These are phyloP conservation scores for Arthrobotrys entomopaga DNA, from an alignment of 2,329 filamentous ascomycete species.

Conservation along the genomic window DNA sequence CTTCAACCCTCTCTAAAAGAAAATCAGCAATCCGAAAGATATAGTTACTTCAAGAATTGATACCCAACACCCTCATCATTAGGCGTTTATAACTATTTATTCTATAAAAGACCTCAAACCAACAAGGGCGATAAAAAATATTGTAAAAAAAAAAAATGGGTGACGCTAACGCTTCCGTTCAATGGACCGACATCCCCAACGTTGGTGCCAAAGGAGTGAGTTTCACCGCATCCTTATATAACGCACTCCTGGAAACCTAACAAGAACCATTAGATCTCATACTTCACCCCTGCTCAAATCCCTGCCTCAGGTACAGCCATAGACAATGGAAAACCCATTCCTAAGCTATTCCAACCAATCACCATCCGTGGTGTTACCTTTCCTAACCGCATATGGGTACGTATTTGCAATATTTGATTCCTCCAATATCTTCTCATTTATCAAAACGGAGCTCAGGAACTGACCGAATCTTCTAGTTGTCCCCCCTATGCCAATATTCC, in stretches of 20 bases:
- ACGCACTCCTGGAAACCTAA: slow-evolving; percentile 11
- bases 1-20: too few relatives aligned
- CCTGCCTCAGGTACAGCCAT: slow-evolving; percentile 65
- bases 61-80: too few relatives aligned
- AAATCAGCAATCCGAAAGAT: too few relatives aligned
- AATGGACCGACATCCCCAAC: slow-evolving; percentile 32
- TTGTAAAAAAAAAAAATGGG: slow-evolving; percentile 20
- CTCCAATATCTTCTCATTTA: background rate
- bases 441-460: background rate
- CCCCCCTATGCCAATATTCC: slow-evolving; percentile 75
- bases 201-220: slow-evolving; percentile 41
- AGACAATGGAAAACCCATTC: slow-evolving; percentile 66
- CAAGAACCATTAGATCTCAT: slow-evolving; percentile 61
- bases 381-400: slow-evolving; percentile 73
- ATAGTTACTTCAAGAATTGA: too few relatives aligned
- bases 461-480: slow-evolving; percentile 62
- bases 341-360: slow-evolving; percentile 65
- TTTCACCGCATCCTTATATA: background rate
- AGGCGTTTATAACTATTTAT: slow-evolving; percentile 5
- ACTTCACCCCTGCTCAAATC: slow-evolving; percentile 66
- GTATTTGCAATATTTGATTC: slow-evolving; percentile 56
- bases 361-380: slow-evolving; percentile 66
- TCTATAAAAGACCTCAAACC: background rate
- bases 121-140: too few relatives aligned
- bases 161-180: slow-evolving; percentile 20